Conservation (phyloP, 805 yeast species). For the Saturnispora mendoncae region DNA sequence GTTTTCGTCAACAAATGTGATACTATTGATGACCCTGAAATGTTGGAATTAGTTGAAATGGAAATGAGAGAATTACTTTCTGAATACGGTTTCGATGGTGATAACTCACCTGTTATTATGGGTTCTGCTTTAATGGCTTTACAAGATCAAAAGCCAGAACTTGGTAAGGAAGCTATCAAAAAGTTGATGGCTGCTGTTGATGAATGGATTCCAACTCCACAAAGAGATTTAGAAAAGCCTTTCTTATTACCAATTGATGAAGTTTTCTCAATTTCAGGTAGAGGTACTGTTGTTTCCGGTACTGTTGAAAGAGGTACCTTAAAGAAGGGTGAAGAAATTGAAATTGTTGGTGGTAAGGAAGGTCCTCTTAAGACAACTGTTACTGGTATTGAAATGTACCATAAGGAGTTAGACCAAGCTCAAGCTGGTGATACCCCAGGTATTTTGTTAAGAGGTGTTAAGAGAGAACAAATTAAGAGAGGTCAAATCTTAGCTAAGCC, state of each 20-base stretch:
- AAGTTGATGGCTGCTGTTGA: constrained; percentile 89
- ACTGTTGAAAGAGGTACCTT: constrained; percentile 97
- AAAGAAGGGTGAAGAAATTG: constrained; percentile 97
- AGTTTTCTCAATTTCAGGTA: constrained; percentile 96
- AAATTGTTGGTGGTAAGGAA: constrained; percentile 87
- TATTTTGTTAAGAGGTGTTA: constrained; percentile 92
- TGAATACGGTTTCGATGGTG: constrained; percentile 96
- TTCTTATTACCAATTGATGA: constrained; percentile 97
- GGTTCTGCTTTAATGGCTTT: constrained; percentile 98
- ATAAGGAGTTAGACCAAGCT: constrained; percentile 95
- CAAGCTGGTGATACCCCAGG: constrained; percentile 99
- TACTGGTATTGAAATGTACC: constrained; percentile 99
- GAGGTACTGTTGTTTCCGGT: constrained; percentile 99
- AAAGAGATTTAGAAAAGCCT: constrained; percentile 91
- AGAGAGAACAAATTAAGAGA: constrained; percentile 93
- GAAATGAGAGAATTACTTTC: constrained; percentile 96
- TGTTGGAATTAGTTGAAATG: constrained; percentile 99
- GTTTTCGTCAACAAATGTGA: constrained; percentile 98
- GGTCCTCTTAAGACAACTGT: constrained; percentile 87
- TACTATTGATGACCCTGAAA: constrained; percentile 96
- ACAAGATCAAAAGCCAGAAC: constrained; percentile 80
- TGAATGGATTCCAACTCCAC: constrained; percentile 91
- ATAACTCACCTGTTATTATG: constrained; percentile 94
- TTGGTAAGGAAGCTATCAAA: constrained; percentile 77
- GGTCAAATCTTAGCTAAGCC: constrained; percentile 98